These are phyloP conservation scores for Phylloporus rhodoxanthus DNA, from an alignment of 768 basidiomycete genomes.

Conservation along the genomic window DNA sequence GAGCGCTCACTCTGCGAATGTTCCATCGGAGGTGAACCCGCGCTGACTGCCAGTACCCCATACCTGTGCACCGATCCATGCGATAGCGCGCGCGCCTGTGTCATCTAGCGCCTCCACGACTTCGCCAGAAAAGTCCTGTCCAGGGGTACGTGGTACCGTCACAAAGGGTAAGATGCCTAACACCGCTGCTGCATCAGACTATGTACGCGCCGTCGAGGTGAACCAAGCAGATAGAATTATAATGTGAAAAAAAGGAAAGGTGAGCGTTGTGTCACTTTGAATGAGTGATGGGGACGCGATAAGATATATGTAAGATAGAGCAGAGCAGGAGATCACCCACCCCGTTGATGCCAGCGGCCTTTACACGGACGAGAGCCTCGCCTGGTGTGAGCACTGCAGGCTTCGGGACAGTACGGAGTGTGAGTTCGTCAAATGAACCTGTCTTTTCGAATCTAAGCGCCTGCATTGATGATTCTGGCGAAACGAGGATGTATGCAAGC, in stretches of 20 bases:
- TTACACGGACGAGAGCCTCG: constrained; percentile 30
- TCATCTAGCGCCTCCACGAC: constrained; percentile 29
- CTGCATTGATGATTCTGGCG: constrained; percentile 19
- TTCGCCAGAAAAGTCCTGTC: constrained; percentile 32
- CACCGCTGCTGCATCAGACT: constrained; percentile 30
- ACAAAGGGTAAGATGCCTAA: constrained; percentile 28
- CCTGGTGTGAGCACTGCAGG: constrained; percentile 25
- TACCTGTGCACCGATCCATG: constrained; percentile 28
- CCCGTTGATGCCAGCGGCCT: constrained; percentile 31
- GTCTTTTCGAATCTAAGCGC: constrained; percentile 30
- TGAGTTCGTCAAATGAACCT: constrained; percentile 27
- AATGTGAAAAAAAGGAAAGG: not conserved
- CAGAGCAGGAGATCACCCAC: constrained; percentile 13
- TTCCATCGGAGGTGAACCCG: constrained; percentile 30
- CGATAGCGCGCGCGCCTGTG: constrained; percentile 7
- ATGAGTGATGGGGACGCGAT: not conserved
- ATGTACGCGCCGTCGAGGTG: not conserved
- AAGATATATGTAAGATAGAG: too few species aligned
- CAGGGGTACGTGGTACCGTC: constrained; percentile 28
- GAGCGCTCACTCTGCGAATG: constrained; percentile 30
- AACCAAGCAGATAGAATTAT: not conserved
- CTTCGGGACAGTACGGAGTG: constrained; percentile 19
- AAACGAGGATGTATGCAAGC: not conserved
- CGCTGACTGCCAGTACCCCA: constrained; percentile 32
- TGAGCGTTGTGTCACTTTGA: not conserved